Evolutionary conservation across 345 rosid genomes (phyloP), one percentile per base, ranked within the genome.

Genomic region (Schrenkiella parvula): DNA sequence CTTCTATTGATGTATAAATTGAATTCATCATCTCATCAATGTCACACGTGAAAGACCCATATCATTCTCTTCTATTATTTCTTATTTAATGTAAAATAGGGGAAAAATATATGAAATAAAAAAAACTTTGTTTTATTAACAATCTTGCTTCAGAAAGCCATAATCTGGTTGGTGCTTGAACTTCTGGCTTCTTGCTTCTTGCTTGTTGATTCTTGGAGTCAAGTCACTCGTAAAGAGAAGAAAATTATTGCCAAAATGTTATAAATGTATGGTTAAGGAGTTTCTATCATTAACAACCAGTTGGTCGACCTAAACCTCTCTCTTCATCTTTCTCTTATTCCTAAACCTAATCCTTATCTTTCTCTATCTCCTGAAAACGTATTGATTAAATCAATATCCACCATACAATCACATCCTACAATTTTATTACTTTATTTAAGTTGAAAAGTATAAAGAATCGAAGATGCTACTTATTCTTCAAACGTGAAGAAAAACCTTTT

Each of bases 261-360:
- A 79, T 85, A 67, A 76, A 62, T 91, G 90, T 76, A 80, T 86
- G 57, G 70, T 75, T 68, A 75, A 62, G 54, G 74, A 62, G 70
- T 55, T 75, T 75, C 65, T 53, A 75, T 62, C 74, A 4, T 68
- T 75, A 76, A 76, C 75, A 61, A 93, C 91, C 90, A 91, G 99
- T 88, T 85, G 97, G 99, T 89, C 78, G 93, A 91, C 95, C 97
- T 93, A 89, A 91, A 88, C 78, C 82, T 83, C 74, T 80, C 81
- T 25, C 80, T 78, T 82, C 86, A 85, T 81, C 80, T 80, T 74
- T 81, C 26, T 70, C 77, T 15, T 63, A 51, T 66, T 56, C 78
- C 55, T 61, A 31, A 59, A 48, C 68, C 59, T 65, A 55, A 46
- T 13, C 71, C 35, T 69, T 15, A 2, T 60, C 55, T 18, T 23